Evolutionary conservation across 129 eudicot genomes (phyloP).

Genomic region (Tanacetum coccineum): DNA sequence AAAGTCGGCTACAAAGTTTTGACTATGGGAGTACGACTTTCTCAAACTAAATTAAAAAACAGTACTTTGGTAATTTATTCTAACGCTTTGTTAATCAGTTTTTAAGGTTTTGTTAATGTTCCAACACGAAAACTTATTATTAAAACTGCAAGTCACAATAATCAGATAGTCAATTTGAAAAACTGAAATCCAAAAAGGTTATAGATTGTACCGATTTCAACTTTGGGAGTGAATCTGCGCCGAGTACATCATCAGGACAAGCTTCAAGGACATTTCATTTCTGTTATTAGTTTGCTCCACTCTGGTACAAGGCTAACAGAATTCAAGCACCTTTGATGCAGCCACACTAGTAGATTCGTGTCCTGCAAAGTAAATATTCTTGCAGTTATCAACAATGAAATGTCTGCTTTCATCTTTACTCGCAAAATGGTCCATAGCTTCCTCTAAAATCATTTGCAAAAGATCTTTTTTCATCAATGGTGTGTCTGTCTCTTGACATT

Average conservation of each 20-base stretch:
- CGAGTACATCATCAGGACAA: slow-evolving; percentile 37
- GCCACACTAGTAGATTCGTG: slow-evolving; percentile 81
- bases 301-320: slow-evolving; percentile 80
- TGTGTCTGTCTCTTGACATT: slow-evolving; percentile 41
- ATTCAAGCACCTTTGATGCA: slow-evolving; percentile 89
- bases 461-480: slow-evolving; percentile 55
- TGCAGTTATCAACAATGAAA: slow-evolving; percentile 84
- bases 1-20: too few relatives aligned
- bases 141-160: background rate
- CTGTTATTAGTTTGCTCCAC: slow-evolving; percentile 69
- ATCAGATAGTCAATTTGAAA: background rate
- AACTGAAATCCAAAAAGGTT: slow-evolving; percentile 8
- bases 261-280: slow-evolving; percentile 53
- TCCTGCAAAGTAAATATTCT: slow-evolving; percentile 88
- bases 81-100: too few relatives aligned
- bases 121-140: too few relatives aligned
- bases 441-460: slow-evolving; percentile 72
- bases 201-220: slow-evolving; percentile 58
- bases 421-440: slow-evolving; percentile 50
- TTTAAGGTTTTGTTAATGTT: too few relatives aligned
- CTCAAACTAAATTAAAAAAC: too few relatives aligned
- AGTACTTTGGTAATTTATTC: too few relatives aligned
- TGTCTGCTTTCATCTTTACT: slow-evolving; percentile 51
- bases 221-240: slow-evolving; percentile 60
- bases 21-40: too few relatives aligned